Conservation (phyloP, 306 rosid genomes). For the Vigna hirtella region DNA sequence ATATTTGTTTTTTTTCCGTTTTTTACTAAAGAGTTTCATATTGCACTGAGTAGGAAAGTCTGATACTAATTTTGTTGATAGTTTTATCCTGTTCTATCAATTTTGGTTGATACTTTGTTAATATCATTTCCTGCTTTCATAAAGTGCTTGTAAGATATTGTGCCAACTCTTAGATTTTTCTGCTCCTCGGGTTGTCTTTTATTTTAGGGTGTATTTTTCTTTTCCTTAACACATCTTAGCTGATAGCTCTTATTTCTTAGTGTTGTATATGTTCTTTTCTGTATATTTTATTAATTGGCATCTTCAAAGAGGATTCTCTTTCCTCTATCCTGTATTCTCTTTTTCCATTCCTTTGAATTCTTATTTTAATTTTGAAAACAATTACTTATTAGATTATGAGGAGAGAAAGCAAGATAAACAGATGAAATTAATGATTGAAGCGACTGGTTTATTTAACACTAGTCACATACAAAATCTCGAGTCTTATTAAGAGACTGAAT, state of each 20-base stretch:
- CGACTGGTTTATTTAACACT: no score
- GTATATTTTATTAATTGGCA: not conserved
- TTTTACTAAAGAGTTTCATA: not conserved
- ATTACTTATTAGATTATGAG: not conserved
- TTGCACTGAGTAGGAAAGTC: constrained; percentile 15
- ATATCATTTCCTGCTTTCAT: constrained; percentile 29
- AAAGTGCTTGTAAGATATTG: constrained; percentile 10
- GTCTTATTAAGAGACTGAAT: no score
- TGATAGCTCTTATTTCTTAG: constrained; percentile 13
- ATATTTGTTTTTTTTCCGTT: constrained; percentile 17
- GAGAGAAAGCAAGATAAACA: no score
- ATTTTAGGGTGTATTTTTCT: not conserved
- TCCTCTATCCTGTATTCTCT: constrained; percentile 23
- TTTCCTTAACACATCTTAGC: not conserved
- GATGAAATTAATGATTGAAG: no score
- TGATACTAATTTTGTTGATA: constrained; percentile 7
- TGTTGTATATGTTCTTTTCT: constrained; percentile 9
- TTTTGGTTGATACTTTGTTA: constrained; percentile 15
- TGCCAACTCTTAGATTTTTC: constrained; percentile 10
- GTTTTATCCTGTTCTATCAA: constrained; percentile 30
- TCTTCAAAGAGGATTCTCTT: not conserved
- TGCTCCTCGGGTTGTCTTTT: constrained; percentile 8
- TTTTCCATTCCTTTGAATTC: not conserved
- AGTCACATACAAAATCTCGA: no score
- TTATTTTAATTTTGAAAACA: not conserved